Evolutionary conservation across 1,284 basidiomycete species (phyloP).

Genomic region (Vanrija pseudolonga): DNA sequence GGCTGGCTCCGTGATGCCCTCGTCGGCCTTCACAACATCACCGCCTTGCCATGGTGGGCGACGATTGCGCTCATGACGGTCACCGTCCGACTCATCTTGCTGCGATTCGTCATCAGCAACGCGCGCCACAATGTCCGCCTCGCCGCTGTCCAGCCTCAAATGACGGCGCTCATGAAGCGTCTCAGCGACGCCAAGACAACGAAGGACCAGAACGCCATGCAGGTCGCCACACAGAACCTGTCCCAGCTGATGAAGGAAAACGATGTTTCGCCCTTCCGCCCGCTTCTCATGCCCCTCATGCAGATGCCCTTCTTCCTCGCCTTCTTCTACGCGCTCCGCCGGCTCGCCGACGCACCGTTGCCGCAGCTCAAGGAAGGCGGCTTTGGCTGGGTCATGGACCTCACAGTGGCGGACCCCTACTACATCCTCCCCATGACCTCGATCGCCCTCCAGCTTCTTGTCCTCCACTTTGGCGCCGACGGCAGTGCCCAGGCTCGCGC

Average conservation of each 20-base stretch:
- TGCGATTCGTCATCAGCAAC: slow-evolving; percentile 66
- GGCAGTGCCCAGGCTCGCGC: slow-evolving; percentile 32
- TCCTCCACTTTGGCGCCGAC: slow-evolving; percentile 61
- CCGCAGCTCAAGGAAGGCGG: slow-evolving; percentile 74
- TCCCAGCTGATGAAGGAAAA: slow-evolving; percentile 65
- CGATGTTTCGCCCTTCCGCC: slow-evolving; percentile 62
- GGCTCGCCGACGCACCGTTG: slow-evolving; percentile 67
- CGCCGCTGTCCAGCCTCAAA: slow-evolving; percentile 60
- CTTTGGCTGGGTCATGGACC: slow-evolving; percentile 67
- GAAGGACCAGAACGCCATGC: slow-evolving; percentile 58
- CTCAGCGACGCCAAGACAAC: slow-evolving; percentile 51
- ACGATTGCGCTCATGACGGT: slow-evolving; percentile 71
- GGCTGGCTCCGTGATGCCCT: slow-evolving; percentile 64
- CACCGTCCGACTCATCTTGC: slow-evolving; percentile 63
- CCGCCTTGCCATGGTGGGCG: slow-evolving; percentile 80
- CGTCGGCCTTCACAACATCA: slow-evolving; percentile 68
- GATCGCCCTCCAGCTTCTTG: slow-evolving; percentile 64
- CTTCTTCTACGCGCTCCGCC: slow-evolving; percentile 78
- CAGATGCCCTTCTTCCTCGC: slow-evolving; percentile 78
- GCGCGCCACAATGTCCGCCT: slow-evolving; percentile 69
- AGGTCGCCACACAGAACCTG: slow-evolving; percentile 58
- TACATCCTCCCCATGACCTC: slow-evolving; percentile 69
- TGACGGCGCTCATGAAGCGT: slow-evolving; percentile 58
- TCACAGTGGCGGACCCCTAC: slow-evolving; percentile 74
- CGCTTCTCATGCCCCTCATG: slow-evolving; percentile 61